Percentiles rank a stretch among this genome's conserved stretches.
Evolutionary conservation across 169 alveolate species (phyloP).

Genomic region (Eimeria necatrix): DNA sequence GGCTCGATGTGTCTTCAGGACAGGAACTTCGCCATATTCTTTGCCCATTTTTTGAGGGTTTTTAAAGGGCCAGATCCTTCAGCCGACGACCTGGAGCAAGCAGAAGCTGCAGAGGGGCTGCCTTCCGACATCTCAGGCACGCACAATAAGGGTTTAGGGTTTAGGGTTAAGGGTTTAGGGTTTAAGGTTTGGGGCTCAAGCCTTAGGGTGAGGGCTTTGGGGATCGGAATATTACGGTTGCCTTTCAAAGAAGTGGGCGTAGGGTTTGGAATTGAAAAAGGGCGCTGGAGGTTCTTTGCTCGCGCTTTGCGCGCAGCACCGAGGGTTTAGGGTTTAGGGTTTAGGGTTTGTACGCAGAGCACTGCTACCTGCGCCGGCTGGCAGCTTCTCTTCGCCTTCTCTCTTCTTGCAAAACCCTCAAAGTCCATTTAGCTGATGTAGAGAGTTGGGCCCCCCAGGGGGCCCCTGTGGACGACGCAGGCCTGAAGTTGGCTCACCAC

Average conservation of each 20-base stretch:
- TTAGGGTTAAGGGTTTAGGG: constrained; percentile 62
- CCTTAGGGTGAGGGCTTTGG: not conserved
- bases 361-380: constrained; percentile 70
- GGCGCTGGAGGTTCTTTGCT: too few relatives aligned
- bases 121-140: constrained; percentile 42
- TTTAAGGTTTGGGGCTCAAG: constrained; percentile 30
- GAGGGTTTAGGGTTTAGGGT: constrained; percentile 61
- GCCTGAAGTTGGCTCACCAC: constrained; percentile 75
- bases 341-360: constrained; percentile 13
- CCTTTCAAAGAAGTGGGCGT: not conserved
- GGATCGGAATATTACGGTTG: not conserved
- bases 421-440: constrained; percentile 8
- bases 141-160: constrained; percentile 13
- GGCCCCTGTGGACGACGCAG: constrained; percentile 80
- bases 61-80: not conserved
- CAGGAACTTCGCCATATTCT: constrained; percentile 50
- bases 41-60: constrained; percentile 61
- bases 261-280: not conserved
- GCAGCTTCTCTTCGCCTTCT: constrained; percentile 15
- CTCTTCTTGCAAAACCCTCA: not conserved
- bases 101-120: constrained; percentile 21
- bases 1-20: constrained; percentile 55
- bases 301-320: not conserved
- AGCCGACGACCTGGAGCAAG: not conserved
- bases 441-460: constrained; percentile 74